Evolutionary conservation across 805 yeast genomes (phyloP), one percentile per base, ranked within the genome.

Genomic region (Ogataea parapolymorpha): DNA sequence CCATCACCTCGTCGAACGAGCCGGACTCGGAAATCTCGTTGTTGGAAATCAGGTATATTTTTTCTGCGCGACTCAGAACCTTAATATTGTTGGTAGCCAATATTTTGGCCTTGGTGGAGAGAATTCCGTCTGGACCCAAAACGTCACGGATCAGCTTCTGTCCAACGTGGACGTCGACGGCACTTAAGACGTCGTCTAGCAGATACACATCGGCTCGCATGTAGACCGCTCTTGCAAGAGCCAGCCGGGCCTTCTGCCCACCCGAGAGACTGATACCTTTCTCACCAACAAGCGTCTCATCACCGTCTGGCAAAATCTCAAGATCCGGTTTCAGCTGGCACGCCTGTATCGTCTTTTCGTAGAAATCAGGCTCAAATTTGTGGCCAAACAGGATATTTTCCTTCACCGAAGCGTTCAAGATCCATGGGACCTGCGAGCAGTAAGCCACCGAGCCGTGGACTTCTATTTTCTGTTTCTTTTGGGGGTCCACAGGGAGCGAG

Each of bases 161-260:
- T 10, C 96, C 91, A 48, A 93, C 99, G 61, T 93, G 99, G 54
- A 89, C 97, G 65, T 93, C 99, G 30, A 93, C 99, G 18, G 99
- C 99, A 60, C 95, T 84, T 45, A 93, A 73, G 8, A 95, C 86
- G 64, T 93, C 99, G 62, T 93, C 99, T 48, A 93, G 66, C 29
- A 93, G 66, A 60, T 87, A 89, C 23, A 93, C 78, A 58, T 93
- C 98, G 3, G 98, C 95, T 50, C 98, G 75, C 10, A 96, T 77
- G 60, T 93, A 93, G 8, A 93, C 96, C 10, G 99, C 97, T 60
- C 99, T 78, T 0, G 99, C 99, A 39, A 93, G 74, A 1, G 95
- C 82, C 26, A 93, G 73, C 61, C 99, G 80, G 0, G 99, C 98
- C 72, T 93, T 93, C 64, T 93, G 99, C 32, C 99, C 99, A 37